phyloP scores from a whole-genome alignment of 2,329 filamentous ascomycete genomes.

The Cryoendolithus antarcticus region DNA sequence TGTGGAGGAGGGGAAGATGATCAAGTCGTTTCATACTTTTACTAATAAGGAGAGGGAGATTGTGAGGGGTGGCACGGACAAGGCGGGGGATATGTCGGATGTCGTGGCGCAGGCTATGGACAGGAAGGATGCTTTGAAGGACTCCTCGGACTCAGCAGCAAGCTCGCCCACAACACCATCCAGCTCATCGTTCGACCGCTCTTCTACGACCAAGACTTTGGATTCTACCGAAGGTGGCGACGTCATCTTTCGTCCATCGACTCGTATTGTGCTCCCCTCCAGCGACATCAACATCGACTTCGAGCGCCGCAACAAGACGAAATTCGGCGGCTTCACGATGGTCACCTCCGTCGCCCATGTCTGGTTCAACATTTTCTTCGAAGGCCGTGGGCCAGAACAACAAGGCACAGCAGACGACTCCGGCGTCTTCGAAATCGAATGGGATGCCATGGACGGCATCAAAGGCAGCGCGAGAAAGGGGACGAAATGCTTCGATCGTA shows the following conservation, averaged over 20 bases:
- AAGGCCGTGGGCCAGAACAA: constrained; percentile 63
- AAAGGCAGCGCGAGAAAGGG: constrained; percentile 81
- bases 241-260: constrained; percentile 63
- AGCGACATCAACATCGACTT: constrained; percentile 86
- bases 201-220: constrained; percentile 1
- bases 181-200: not conserved
- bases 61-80: constrained; percentile 42
- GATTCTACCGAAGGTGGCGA: constrained; percentile 43
- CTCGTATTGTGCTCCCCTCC: constrained; percentile 58
- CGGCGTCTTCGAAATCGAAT: constrained; percentile 58
- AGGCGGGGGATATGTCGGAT: constrained; percentile 29
- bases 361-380: constrained; percentile 95
- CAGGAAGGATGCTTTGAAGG: not conserved
- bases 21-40: constrained; percentile 75
- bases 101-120: constrained; percentile 26
- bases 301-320: constrained; percentile 70
- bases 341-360: constrained; percentile 88
- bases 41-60: constrained; percentile 57
- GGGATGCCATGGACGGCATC: constrained; percentile 84
- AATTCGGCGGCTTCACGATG: constrained; percentile 67
- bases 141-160: too few species aligned
- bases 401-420: constrained; percentile 53
- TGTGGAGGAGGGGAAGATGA: constrained; percentile 76
- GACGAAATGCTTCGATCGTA: constrained; percentile 63
- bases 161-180: constrained; percentile 1